These are phyloP conservation scores for Naumovozyma baii DNA, from an alignment of 805 yeast species.

Conservation along the genomic window DNA sequence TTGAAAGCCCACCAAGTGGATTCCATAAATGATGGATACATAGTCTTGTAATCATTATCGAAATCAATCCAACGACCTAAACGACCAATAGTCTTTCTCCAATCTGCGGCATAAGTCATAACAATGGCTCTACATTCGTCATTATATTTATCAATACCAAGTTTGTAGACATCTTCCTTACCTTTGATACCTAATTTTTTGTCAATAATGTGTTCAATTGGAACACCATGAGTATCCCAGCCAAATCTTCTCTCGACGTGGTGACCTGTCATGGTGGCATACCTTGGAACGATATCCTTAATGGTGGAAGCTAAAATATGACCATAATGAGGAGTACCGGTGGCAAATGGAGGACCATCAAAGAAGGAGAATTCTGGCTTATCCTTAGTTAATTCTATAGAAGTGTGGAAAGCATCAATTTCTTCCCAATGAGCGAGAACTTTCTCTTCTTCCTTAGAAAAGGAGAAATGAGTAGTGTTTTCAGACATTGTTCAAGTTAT, in stretches of 20 bases:
- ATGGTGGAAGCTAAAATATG: constrained; percentile 94
- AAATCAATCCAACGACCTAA: constrained; percentile 99
- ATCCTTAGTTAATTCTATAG: constrained; percentile 73
- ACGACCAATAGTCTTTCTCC: constrained; percentile 90
- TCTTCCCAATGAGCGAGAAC: constrained; percentile 78
- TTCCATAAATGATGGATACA: constrained; percentile 95
- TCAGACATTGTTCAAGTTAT: constrained; percentile 27
- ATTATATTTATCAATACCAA: constrained; percentile 92
- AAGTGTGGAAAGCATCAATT: constrained; percentile 85
- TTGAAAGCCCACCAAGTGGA: constrained; percentile 99
- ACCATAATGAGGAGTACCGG: constrained; percentile 99
- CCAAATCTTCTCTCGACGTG: constrained; percentile 97
- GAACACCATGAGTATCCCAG: constrained; percentile 99
- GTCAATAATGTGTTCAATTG: constrained; percentile 97
- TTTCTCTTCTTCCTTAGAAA: constrained; percentile 84
- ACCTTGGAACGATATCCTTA: constrained; percentile 94
- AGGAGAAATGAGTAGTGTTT: constrained; percentile 43
- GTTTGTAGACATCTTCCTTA: constrained; percentile 85
- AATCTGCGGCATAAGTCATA: constrained; percentile 91
- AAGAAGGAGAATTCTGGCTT: constrained; percentile 84
- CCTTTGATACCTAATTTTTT: constrained; percentile 89
- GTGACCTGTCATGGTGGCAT: constrained; percentile 95
- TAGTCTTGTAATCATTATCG: constrained; percentile 94
- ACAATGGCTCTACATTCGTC: constrained; percentile 93
- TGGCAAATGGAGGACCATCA: constrained; percentile 99